phyloP scores from a whole-genome alignment of 306 rosid genomes.

The Cucurbita argyrosperma region DNA sequence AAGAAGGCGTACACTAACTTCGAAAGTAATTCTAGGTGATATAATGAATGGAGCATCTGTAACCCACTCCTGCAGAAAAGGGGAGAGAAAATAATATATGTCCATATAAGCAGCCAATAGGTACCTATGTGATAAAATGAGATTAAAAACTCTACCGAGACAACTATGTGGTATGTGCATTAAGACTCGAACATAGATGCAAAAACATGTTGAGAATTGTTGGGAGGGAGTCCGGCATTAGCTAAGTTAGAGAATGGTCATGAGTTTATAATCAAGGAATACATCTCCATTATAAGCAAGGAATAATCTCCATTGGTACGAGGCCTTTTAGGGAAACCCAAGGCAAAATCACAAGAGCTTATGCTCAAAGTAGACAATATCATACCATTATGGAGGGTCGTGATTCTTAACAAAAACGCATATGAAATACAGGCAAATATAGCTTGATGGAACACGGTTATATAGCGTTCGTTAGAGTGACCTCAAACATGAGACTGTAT shows the following conservation, averaged over 20 bases:
- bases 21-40: conserved; percentile 95
- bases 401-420: background rate
- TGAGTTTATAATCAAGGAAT: too few relatives aligned
- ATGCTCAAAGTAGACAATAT: too few relatives aligned
- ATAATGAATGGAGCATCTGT: conserved; percentile 89
- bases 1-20: conserved; percentile 96
- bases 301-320: too few relatives aligned
- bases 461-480: conserved; percentile 15
- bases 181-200: too few relatives aligned
- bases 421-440: background rate
- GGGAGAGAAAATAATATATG: background rate
- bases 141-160: background rate
- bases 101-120: background rate
- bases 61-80: conserved; percentile 85
- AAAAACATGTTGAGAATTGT: too few relatives aligned
- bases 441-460: background rate
- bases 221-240: too few relatives aligned
- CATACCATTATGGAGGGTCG: too few relatives aligned
- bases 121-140: background rate
- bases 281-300: too few relatives aligned
- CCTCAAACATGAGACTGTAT: conserved; percentile 99
- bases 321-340: too few relatives aligned
- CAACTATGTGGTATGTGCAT: background rate
- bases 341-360: too few relatives aligned
- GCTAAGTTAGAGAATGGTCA: too few relatives aligned